phyloP scores from a whole-genome alignment of 2,329 filamentous ascomycete species.

The Colletotrichum plurivorum region DNA sequence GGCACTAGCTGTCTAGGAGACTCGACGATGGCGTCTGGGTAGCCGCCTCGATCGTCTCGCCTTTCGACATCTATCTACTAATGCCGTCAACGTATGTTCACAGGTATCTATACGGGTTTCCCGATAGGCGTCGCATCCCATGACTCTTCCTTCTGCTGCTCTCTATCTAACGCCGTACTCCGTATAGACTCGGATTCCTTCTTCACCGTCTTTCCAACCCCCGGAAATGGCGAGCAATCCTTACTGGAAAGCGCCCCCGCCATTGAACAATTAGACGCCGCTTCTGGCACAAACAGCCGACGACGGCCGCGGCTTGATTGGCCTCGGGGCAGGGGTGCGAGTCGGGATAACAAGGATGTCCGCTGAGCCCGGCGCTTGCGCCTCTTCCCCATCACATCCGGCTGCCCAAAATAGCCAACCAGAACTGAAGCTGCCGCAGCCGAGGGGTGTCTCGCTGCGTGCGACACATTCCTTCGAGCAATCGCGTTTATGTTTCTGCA shows the following conservation, averaged over 20 bases:
- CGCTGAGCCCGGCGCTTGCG: slow-evolving; percentile 54
- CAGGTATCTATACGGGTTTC: no score
- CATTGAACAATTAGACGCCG: slow-evolving; percentile 39
- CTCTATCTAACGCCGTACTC: neutral
- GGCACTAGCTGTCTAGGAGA: slow-evolving; percentile 4
- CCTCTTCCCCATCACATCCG: slow-evolving; percentile 46
- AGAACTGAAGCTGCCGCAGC: slow-evolving; percentile 44
- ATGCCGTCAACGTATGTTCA: neutral
- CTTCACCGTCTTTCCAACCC: slow-evolving; percentile 36
- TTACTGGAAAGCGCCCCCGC: slow-evolving; percentile 9
- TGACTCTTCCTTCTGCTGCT: slow-evolving; percentile 2
- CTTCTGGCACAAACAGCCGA: slow-evolving; percentile 41
- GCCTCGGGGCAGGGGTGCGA: slow-evolving; percentile 41
- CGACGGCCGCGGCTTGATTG: slow-evolving; percentile 43
- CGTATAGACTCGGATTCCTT: neutral
- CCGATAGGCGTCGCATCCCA: slow-evolving; percentile 10
- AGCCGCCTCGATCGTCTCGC: slow-evolving; percentile 24
- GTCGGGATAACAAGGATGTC: slow-evolving; percentile 41
- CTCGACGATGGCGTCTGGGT: slow-evolving; percentile 27
- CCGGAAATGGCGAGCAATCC: slow-evolving; percentile 28
- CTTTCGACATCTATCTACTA: neutral
- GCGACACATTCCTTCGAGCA: slow-evolving; percentile 36
- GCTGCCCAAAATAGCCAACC: slow-evolving; percentile 56
- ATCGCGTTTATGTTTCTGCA: slow-evolving; percentile 42
- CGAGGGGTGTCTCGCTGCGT: slow-evolving; percentile 42